These are phyloP conservation scores for Globisporangium heterothallicum DNA, from an alignment of 352 stramenopile genomes.

Conservation along the genomic window DNA sequence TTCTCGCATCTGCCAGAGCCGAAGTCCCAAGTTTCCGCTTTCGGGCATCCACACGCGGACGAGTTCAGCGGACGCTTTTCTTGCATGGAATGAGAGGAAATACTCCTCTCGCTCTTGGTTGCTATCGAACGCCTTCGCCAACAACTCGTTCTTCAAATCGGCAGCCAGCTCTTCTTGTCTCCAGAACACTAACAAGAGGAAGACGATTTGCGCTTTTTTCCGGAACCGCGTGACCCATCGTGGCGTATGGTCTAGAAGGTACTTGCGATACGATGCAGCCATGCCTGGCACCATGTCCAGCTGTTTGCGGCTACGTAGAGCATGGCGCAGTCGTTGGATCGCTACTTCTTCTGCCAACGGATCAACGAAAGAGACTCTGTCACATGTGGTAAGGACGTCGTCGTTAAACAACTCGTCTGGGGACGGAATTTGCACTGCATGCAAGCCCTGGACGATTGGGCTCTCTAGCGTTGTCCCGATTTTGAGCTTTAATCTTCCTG, in stretches of 20 bases:
- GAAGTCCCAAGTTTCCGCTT: slow-evolving; percentile 42
- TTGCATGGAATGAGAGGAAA: slow-evolving; percentile 33
- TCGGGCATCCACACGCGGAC: slow-evolving; percentile 57
- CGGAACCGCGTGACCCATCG: background rate
- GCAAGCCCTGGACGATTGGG: background rate
- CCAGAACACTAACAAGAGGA: slow-evolving; percentile 49
- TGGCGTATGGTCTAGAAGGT: too few species aligned
- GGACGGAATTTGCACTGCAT: background rate
- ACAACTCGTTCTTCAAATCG: slow-evolving; percentile 35
- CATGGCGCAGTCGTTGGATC: slow-evolving; percentile 13
- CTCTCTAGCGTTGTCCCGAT: slow-evolving; percentile 2
- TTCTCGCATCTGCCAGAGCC: slow-evolving; percentile 35
- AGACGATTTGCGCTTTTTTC: slow-evolving; percentile 14
- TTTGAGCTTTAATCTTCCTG: slow-evolving; percentile 1
- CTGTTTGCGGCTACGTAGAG: slow-evolving; percentile 5
- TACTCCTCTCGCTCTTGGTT: slow-evolving; percentile 29
- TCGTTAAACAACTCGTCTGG: background rate
- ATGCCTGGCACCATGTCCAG: background rate
- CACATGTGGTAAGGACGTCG: slow-evolving; percentile 1
- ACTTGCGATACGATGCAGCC: slow-evolving; percentile 5
- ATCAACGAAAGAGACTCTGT: slow-evolving; percentile 7
- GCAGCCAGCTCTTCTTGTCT: slow-evolving; percentile 40
- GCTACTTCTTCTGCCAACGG: slow-evolving; percentile 26
- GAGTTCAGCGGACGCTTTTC: slow-evolving; percentile 37
- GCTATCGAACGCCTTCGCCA: slow-evolving; percentile 29